Conservation (phyloP, 1,284 basidiomycete species). For the Flammula alnicola region DNA sequence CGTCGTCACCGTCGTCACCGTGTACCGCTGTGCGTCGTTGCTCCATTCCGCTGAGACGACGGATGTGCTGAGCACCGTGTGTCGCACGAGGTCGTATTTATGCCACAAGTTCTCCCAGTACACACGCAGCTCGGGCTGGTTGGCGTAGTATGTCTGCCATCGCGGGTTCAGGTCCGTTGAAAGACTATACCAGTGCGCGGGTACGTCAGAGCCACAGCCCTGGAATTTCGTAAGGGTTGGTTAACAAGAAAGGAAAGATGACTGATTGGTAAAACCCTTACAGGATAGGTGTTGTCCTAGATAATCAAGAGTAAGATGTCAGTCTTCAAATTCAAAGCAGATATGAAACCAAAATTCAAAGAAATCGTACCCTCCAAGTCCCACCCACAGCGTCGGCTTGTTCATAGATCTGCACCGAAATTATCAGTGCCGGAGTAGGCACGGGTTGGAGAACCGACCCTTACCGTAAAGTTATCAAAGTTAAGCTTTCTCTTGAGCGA, state of each 20-base stretch:
- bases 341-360: no score
- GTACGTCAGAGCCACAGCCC: conserved; percentile 59
- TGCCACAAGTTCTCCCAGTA: conserved; percentile 55
- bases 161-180: conserved; percentile 58
- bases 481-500: conserved; percentile 47
- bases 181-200: conserved; percentile 60
- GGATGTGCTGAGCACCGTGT: conserved; percentile 46
- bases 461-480: conserved; percentile 51
- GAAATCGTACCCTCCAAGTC: conserved; percentile 59
- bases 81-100: conserved; percentile 43
- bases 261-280: conserved; percentile 15
- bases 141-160: conserved; percentile 49
- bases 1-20: conserved; percentile 43
- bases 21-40: conserved; percentile 41
- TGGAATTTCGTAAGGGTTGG: no score
- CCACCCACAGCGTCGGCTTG: conserved; percentile 49
- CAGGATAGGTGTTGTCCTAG: conserved; percentile 52
- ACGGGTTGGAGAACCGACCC: conserved; percentile 23
- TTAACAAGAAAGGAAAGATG: neutral
- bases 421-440: neutral
- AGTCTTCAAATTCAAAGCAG: neutral
- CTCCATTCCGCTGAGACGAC: conserved; percentile 54
- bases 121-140: conserved; percentile 52
- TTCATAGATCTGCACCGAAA: conserved; percentile 51
- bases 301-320: neutral